Evolutionary conservation across 371 early-diverging fungal species (phyloP), one percentile per base, ranked within the genome.

Genomic region (Mucor velutinosus): DNA sequence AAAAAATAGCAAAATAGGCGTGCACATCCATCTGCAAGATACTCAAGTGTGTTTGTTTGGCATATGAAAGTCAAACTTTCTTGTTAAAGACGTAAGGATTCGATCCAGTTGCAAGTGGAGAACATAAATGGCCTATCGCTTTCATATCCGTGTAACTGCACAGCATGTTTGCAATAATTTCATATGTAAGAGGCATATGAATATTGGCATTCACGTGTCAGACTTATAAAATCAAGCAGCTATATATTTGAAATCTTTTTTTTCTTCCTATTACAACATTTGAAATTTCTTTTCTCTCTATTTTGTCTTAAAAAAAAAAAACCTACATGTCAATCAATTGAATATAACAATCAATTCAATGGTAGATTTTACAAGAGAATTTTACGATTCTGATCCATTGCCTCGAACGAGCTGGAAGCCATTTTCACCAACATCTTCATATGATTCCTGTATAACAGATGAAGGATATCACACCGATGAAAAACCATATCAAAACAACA

Each of bases 381-480:
- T 56, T 14, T 64, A 57, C 43, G 57, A 64, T 56, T 55, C 56
- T 30, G 62, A 67, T 55, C 62, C 39, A 14, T 53, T 65, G 25
- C 68, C 67, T 60, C 64, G 61, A 61, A 39, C 58, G 15, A 32
- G 35, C 29, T 53, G 63, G 64, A 49, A 58, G 57, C 66, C 63
- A 37, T 74, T 64, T 49, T 41, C 53, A 19, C 47, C 58, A 58
- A 35, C 60, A 12, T 47, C 45, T 29, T 77, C 77, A 43, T 68
- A 67, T 53, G 69, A 72, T 47, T 77, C 80, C 30, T 75, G 43
- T 60, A 45, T 58, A 21, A 72, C 68, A 15, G 82, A 81, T 62
- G 82, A 81, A 73, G 82, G 82, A 14, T 81, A 81, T 51, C 63
- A 72, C 59, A 79, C 82, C 37, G 80, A 79, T 64, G 78, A 80